A percentile compares a stretch with the other conserved stretches of the same genome.
Conservation (phyloP, 2,329 filamentous ascomycete genomes). For the Trichoderma semiorbis region DNA sequence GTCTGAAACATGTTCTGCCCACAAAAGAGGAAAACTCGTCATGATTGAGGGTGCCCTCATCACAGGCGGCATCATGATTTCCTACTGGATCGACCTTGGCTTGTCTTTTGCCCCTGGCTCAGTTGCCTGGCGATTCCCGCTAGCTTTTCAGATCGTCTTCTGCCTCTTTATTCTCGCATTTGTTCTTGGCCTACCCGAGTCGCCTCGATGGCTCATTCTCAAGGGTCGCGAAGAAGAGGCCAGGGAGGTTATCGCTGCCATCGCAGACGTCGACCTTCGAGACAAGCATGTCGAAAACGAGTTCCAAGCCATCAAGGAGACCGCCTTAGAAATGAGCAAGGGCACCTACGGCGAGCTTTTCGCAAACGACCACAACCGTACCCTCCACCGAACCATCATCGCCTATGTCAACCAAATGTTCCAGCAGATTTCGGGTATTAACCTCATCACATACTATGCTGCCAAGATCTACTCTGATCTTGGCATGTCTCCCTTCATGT, state of each 20-base stretch:
- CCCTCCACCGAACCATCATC: conserved; percentile 57
- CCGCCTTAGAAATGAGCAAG: conserved; percentile 66
- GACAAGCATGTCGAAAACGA: conserved; percentile 58
- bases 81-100: conserved; percentile 60
- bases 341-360: conserved; percentile 58
- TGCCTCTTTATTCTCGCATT: conserved; percentile 54
- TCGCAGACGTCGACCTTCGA: conserved; percentile 52
- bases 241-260: conserved; percentile 44
- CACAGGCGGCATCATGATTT: conserved; percentile 54
- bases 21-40: conserved; percentile 58
- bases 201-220: conserved; percentile 47
- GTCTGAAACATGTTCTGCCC: conserved; percentile 54
- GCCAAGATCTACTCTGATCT: conserved; percentile 56
- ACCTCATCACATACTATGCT: conserved; percentile 62
- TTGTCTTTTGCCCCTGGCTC: conserved; percentile 47
- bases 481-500: conserved; percentile 50
- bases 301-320: conserved; percentile 59
- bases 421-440: conserved; percentile 61
- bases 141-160: conserved; percentile 54
- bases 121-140: conserved; percentile 55
- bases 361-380: conserved; percentile 53
- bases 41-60: conserved; percentile 60
- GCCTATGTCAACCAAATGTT: conserved; percentile 62
- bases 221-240: conserved; percentile 47
- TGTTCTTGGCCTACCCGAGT: conserved; percentile 53